These are phyloP conservation scores for Acarospora socialis DNA, from an alignment of 2,329 filamentous ascomycete species.

Conservation along the genomic window DNA sequence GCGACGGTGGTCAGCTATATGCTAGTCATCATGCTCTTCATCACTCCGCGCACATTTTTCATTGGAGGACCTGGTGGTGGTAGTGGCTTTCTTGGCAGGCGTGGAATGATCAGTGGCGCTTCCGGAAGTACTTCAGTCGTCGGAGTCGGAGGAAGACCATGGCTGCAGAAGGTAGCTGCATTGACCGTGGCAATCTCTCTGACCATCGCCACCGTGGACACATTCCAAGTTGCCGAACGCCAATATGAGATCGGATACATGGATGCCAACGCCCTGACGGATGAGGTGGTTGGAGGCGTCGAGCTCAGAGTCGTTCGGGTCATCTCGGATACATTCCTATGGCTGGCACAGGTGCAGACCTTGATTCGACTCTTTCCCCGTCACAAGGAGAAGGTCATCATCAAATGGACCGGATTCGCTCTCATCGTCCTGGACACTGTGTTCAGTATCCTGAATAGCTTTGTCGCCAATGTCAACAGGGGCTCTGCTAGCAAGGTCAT, in stretches of 20 bases:
- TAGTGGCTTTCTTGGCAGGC: constrained; percentile 62
- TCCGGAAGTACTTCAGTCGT: constrained; percentile 54
- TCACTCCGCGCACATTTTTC: constrained; percentile 87
- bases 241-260: constrained; percentile 71
- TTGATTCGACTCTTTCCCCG: constrained; percentile 89
- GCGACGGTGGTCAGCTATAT: constrained; percentile 86
- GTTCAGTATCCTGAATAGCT: constrained; percentile 86
- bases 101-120: constrained; percentile 74
- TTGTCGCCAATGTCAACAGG: constrained; percentile 44
- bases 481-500: constrained; percentile 61
- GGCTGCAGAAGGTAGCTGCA: constrained; percentile 67
- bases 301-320: constrained; percentile 83
- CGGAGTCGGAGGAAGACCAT: constrained; percentile 79
- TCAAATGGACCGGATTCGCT: constrained; percentile 96
- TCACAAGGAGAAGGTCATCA: constrained; percentile 93
- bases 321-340: constrained; percentile 90
- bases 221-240: constrained; percentile 65
- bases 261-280: constrained; percentile 62
- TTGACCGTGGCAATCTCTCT: constrained; percentile 61
- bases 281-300: constrained; percentile 65
- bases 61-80: constrained; percentile 54
- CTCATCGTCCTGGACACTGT: constrained; percentile 81
- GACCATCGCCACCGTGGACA: constrained; percentile 85
- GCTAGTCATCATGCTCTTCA: constrained; percentile 83
- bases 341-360: constrained; percentile 95